phyloP scores from a whole-genome alignment of 306 rosid genomes.

The Inga leiocalycina region DNA sequence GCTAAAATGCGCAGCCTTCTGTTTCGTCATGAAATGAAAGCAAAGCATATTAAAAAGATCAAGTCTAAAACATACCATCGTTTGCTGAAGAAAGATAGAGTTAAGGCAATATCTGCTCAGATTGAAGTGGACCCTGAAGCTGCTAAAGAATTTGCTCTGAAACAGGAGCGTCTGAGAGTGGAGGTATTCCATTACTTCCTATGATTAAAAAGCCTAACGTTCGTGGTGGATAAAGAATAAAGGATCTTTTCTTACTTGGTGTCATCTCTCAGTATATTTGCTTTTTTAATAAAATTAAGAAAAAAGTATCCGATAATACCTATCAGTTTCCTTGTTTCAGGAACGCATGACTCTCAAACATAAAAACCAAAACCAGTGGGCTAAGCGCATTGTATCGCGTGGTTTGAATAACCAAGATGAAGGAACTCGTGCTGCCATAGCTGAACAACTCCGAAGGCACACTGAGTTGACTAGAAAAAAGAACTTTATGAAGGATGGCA shows the following conservation, averaged over 20 bases:
- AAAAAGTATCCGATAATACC: conserved; percentile 17
- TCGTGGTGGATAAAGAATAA: background rate
- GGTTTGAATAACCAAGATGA: conserved; percentile 84
- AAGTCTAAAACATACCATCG: conserved; percentile 88
- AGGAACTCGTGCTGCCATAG: conserved; percentile 86
- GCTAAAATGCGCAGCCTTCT: conserved; percentile 94
- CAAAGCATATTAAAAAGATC: conserved; percentile 79
- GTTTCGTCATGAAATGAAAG: conserved; percentile 79
- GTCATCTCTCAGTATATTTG: background rate
- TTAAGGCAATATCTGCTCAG: conserved; percentile 56
- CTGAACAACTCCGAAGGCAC: conserved; percentile 72
- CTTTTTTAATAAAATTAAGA: conserved; percentile 1
- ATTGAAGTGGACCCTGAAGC: conserved; percentile 75
- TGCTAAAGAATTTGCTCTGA: conserved; percentile 75
- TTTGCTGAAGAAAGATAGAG: conserved; percentile 74
- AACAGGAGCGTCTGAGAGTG: conserved; percentile 76
- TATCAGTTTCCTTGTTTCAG: conserved; percentile 45
- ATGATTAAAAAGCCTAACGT: background rate
- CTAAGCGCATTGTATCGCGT: conserved; percentile 66
- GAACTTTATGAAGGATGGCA: conserved; percentile 69
- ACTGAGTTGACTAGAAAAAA: conserved; percentile 77
- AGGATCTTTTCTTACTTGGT: background rate
- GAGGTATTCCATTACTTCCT: conserved; percentile 58
- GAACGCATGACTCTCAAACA: conserved; percentile 89
- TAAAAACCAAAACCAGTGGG: conserved; percentile 73